Evolutionary conservation across 306 rosid genomes (phyloP).

Genomic region (Cucurbita moschata): DNA sequence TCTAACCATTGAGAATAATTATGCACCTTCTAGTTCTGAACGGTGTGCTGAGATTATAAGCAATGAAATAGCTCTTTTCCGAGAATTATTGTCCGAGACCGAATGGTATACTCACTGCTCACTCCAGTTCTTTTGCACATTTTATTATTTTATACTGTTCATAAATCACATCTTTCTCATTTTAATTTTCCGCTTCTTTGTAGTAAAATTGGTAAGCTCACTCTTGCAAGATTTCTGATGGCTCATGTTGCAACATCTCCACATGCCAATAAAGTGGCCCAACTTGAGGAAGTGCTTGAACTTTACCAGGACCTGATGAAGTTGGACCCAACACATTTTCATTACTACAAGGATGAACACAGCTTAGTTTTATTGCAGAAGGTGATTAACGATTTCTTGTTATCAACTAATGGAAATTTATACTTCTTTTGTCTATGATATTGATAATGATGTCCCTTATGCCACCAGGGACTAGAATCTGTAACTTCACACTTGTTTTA

Average conservation of each 20-base stretch:
- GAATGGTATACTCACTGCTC: conserved; percentile 42
- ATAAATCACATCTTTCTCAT: background rate
- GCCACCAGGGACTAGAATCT: background rate
- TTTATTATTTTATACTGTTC: background rate
- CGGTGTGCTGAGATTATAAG: conserved; percentile 49
- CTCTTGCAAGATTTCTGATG: conserved; percentile 70
- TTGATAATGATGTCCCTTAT: background rate
- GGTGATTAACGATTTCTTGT: conserved; percentile 19
- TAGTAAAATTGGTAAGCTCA: conserved; percentile 87
- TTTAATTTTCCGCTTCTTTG: conserved; percentile 10
- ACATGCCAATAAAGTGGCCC: conserved; percentile 20
- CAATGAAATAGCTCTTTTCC: conserved; percentile 49
- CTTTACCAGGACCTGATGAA: conserved; percentile 51
- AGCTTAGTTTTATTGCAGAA: conserved; percentile 30
- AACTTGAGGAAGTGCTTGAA: conserved; percentile 48
- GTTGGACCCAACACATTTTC: conserved; percentile 48
- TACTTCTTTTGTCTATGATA: background rate
- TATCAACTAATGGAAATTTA: background rate
- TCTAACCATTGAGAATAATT: conserved; percentile 20
- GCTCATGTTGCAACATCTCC: conserved; percentile 46
- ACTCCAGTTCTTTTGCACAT: background rate
- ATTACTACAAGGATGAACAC: conserved; percentile 47
- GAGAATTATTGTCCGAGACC: conserved; percentile 42
- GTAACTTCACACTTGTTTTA: background rate
- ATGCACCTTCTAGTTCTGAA: conserved; percentile 21